Conservation (phyloP, 129 eudicot species). For the Dittrichia graveolens region DNA sequence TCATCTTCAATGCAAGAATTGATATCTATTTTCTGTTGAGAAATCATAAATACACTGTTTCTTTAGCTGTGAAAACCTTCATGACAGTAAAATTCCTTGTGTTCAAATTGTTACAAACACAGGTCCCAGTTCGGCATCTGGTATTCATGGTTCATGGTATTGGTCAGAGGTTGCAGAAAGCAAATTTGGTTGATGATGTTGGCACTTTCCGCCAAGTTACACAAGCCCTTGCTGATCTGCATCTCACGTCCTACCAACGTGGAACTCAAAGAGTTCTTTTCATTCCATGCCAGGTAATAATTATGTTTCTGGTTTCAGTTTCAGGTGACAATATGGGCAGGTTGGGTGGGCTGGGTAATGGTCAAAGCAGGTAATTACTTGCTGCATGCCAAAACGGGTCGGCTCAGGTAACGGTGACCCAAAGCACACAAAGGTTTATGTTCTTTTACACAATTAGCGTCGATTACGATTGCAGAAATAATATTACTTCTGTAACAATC, state of each 20-base stretch:
- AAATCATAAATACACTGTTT: neutral
- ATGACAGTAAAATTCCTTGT: slow-evolving; percentile 1
- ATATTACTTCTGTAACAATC: too few species aligned
- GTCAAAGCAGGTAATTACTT: too few species aligned
- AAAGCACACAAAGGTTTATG: too few species aligned
- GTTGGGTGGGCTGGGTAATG: neutral
- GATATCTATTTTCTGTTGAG: neutral
- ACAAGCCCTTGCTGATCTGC: slow-evolving; percentile 73
- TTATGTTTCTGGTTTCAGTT: neutral
- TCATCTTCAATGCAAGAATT: neutral
- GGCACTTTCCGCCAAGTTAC: slow-evolving; percentile 77
- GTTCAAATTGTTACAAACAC: slow-evolving; percentile 25
- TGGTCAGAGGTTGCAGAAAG: slow-evolving; percentile 96
- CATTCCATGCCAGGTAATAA: slow-evolving; percentile 91
- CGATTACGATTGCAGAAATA: too few species aligned
- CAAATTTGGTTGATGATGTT: slow-evolving; percentile 94
- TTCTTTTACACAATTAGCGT: too few species aligned
- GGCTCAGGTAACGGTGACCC: too few species aligned
- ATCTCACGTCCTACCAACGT: slow-evolving; percentile 79
- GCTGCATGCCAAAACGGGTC: too few species aligned
- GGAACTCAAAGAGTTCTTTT: slow-evolving; percentile 84
- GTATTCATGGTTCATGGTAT: slow-evolving; percentile 99
- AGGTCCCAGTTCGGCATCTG: slow-evolving; percentile 96
- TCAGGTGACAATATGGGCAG: neutral
- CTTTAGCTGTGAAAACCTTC: slow-evolving; percentile 11